Conservation (phyloP, 768 basidiomycete species). For the Phylloporus sp. region DNA sequence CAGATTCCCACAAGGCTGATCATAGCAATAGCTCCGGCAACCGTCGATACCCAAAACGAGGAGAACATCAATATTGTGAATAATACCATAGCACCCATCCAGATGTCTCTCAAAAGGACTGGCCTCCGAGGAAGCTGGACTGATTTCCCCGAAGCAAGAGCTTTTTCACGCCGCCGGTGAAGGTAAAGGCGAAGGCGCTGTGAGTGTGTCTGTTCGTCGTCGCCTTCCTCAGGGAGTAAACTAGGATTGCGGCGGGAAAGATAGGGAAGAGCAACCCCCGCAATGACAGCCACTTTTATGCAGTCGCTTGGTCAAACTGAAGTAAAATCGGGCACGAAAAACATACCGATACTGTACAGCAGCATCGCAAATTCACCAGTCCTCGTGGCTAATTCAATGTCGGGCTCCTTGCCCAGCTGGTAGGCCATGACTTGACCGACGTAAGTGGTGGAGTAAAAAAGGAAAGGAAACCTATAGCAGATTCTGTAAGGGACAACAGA, state of each 20-base stretch:
- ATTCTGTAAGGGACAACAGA: conserved; percentile 7
- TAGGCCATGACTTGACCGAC: conserved; percentile 91
- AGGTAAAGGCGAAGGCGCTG: conserved; percentile 66
- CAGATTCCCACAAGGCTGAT: conserved; percentile 86
- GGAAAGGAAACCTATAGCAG: conserved; percentile 77
- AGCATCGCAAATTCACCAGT: conserved; percentile 87
- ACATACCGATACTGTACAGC: conserved; percentile 77
- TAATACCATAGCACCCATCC: conserved; percentile 81
- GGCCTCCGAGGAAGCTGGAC: conserved; percentile 83
- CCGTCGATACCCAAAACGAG: conserved; percentile 83
- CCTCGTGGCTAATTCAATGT: conserved; percentile 77
- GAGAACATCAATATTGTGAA: conserved; percentile 76
- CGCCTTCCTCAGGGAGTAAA: conserved; percentile 62
- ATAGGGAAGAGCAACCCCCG: conserved; percentile 77
- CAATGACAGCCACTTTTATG: conserved; percentile 70
- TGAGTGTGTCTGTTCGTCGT: conserved; percentile 70
- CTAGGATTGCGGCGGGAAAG: conserved; percentile 78
- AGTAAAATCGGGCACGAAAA: not conserved
- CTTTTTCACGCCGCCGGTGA: conserved; percentile 80
- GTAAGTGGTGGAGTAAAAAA: conserved; percentile 93
- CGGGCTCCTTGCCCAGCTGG: conserved; percentile 67
- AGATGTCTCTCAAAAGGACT: conserved; percentile 87
- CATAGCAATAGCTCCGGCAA: conserved; percentile 69
- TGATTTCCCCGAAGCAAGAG: conserved; percentile 66
- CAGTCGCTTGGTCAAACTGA: not conserved